These are phyloP conservation scores for Exophiala dermatitidis DNA, from an alignment of 2,329 filamentous ascomycete species.

Conservation along the genomic window DNA sequence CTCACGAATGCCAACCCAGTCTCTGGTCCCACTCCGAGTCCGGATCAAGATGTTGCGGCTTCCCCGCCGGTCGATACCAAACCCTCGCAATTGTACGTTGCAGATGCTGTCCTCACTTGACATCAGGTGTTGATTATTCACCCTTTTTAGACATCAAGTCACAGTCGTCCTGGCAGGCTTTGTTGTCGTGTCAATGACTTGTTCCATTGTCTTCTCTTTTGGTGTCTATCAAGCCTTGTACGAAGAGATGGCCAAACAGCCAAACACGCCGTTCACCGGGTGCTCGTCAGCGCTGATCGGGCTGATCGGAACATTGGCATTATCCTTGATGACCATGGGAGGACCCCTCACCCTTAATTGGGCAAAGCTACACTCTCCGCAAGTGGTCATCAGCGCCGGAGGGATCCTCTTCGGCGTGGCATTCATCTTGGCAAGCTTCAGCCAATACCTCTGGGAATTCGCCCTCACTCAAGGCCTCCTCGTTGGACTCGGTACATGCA, in stretches of 20 bases:
- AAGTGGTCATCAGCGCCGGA: slow-evolving; percentile 29
- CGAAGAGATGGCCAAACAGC: slow-evolving; percentile 29
- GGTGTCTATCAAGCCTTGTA: slow-evolving; percentile 38
- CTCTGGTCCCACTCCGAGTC: no score
- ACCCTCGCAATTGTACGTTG: no score
- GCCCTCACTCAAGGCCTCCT: slow-evolving; percentile 47
- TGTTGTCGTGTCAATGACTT: no score
- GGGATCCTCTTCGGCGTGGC: slow-evolving; percentile 33
- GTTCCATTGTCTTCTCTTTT: slow-evolving; percentile 34
- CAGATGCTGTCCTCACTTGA: no score
- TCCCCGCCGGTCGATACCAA: no score
- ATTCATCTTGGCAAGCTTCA: slow-evolving; percentile 32
- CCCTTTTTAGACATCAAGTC: no score
- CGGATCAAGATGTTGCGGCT: no score
- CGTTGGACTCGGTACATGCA: slow-evolving; percentile 56
- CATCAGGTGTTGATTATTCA: no score
- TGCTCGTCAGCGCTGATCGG: slow-evolving; percentile 35
- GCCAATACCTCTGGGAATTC: slow-evolving; percentile 37
- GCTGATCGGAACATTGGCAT: slow-evolving; percentile 35
- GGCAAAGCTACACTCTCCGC: slow-evolving; percentile 33
- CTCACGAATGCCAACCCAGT: no score
- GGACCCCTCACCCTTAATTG: slow-evolving; percentile 33
- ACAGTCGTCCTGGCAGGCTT: no score
- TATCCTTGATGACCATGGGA: slow-evolving; percentile 34
- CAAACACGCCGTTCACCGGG: slow-evolving; percentile 32